phyloP scores from a whole-genome alignment of 495 filamentous ascomycete species.

The Hyaloscypha finlandica region DNA sequence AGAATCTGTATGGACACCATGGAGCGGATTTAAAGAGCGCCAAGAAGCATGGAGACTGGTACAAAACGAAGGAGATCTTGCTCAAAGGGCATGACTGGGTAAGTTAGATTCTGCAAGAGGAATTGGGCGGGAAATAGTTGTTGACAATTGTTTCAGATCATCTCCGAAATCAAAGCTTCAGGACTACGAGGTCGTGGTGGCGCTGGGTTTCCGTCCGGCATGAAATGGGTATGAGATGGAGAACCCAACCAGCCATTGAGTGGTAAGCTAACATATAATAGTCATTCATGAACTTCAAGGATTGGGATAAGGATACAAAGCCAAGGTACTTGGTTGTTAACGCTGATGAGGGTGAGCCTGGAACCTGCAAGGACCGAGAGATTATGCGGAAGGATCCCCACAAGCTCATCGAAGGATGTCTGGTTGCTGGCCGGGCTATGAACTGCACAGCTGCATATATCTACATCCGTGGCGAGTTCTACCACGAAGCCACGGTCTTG shows the following conservation, averaged over 20 bases:
- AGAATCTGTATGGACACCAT: conserved; percentile 94
- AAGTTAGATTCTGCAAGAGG: conserved; percentile 31
- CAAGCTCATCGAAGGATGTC: conserved; percentile 95
- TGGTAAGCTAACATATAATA: conserved; percentile 38
- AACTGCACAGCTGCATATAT: conserved; percentile 98
- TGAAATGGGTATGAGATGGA: conserved; percentile 87
- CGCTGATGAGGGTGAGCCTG: conserved; percentile 97
- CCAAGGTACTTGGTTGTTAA: conserved; percentile 97
- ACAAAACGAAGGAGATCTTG: conserved; percentile 98
- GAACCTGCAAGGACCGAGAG: conserved; percentile 98
- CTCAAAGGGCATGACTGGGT: conserved; percentile 97
- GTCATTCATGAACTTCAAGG: conserved; percentile 99
- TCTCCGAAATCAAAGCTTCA: conserved; percentile 93
- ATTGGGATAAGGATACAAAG: conserved; percentile 97
- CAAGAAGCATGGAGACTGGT: conserved; percentile 99
- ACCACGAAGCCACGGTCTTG: conserved; percentile 91
- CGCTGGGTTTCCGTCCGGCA: conserved; percentile 94
- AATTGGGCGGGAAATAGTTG: neutral
- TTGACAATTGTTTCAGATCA: conserved; percentile 61
- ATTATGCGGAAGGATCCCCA: conserved; percentile 99
- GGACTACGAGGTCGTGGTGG: conserved; percentile 94
- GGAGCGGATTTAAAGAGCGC: conserved; percentile 86
- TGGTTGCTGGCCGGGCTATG: conserved; percentile 96
- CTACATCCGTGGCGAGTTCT: conserved; percentile 99
- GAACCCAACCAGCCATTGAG: neutral